Percentiles rank a stretch among this genome's conserved stretches.
Conservation (phyloP, 176 grass and related monocot species). For the Phyllostachys edulis region DNA sequence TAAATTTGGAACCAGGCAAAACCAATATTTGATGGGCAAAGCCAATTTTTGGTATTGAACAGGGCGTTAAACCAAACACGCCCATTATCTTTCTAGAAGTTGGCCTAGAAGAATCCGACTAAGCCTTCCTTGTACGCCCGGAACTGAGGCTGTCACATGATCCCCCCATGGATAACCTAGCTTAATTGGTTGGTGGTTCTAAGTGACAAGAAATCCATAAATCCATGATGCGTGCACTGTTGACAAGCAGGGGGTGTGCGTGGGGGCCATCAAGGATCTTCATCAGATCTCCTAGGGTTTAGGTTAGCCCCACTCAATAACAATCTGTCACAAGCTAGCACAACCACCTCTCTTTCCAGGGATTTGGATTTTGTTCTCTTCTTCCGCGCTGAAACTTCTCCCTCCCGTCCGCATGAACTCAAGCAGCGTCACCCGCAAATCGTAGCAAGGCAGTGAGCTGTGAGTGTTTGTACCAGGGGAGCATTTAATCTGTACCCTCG, state of each 20-base stretch:
- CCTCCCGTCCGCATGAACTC: background rate
- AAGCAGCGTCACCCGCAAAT: background rate
- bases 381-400: background rate
- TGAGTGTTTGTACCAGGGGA: background rate
- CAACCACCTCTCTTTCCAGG: background rate
- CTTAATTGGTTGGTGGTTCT: background rate
- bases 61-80: too few species aligned
- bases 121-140: background rate
- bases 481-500: background rate
- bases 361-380: background rate
- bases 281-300: background rate
- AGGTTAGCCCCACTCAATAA: background rate
- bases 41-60: too few species aligned
- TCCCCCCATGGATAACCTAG: background rate
- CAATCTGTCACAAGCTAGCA: background rate
- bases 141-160: background rate
- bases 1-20: too few species aligned
- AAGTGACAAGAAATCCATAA: background rate
- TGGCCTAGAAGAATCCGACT: background rate
- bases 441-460: background rate
- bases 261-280: background rate
- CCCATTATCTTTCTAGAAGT: background rate
- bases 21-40: too few species aligned
- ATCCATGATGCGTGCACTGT: background rate
- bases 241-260: background rate